A percentile compares a stretch with the other conserved stretches of the same genome.
These are phyloP conservation scores for Penicillium paneum DNA, from an alignment of 2,329 filamentous ascomycete genomes.

Conservation along the genomic window DNA sequence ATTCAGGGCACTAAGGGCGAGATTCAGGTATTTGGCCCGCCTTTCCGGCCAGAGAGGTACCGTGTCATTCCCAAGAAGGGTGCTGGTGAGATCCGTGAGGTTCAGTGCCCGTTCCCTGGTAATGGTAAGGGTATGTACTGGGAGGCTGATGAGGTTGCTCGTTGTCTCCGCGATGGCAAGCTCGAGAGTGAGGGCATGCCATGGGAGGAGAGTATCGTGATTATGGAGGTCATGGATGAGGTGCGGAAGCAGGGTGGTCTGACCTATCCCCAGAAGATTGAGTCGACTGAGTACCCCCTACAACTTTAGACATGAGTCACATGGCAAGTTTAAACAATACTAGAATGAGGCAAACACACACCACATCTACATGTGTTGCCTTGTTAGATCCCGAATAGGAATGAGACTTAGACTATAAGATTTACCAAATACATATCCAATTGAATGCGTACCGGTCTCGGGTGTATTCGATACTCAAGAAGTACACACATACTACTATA, in stretches of 20 bases:
- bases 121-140: conserved; percentile 82
- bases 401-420: neutral
- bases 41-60: conserved; percentile 66
- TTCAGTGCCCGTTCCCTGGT: conserved; percentile 48
- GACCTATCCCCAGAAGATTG: conserved; percentile 64
- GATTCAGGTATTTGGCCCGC: conserved; percentile 72
- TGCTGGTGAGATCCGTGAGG: conserved; percentile 45
- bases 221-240: conserved; percentile 80
- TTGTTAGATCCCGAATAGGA: neutral
- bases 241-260: conserved; percentile 61
- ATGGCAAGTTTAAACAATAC: neutral
- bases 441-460: conserved; percentile 10
- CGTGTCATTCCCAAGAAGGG: conserved; percentile 57
- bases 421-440: neutral
- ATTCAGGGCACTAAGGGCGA: conserved; percentile 80
- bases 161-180: conserved; percentile 71
- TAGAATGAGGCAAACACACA: neutral
- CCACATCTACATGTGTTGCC: neutral
- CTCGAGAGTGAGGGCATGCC: conserved; percentile 70
- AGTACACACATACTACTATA: conserved; percentile 35
- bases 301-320: conserved; percentile 28
- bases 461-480: conserved; percentile 19
- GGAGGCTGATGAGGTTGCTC: conserved; percentile 77
- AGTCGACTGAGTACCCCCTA: conserved; percentile 56
- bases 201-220: conserved; percentile 72